These are phyloP conservation scores for Malbranchea cinnamomea DNA, from an alignment of 2,329 filamentous ascomycete genomes.

Conservation along the genomic window DNA sequence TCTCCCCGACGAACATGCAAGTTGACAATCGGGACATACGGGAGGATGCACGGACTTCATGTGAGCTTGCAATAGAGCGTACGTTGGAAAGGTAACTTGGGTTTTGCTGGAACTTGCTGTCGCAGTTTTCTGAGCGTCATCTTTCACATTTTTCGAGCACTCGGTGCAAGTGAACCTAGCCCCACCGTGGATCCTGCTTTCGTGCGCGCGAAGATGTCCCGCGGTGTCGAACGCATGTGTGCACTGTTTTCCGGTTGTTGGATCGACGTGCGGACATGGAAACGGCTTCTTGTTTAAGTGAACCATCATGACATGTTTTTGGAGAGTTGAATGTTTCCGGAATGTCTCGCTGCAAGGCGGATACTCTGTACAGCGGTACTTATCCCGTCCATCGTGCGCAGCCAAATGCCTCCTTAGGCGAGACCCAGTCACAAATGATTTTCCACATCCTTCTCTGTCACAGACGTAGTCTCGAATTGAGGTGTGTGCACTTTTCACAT, in stretches of 20 bases:
- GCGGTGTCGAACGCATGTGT: slow-evolving; percentile 57
- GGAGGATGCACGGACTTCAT: slow-evolving; percentile 56
- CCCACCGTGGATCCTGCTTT: slow-evolving; percentile 53
- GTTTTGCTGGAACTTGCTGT: slow-evolving; percentile 8
- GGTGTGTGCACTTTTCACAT: slow-evolving; percentile 69
- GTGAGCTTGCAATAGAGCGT: slow-evolving; percentile 57
- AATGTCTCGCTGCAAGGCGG: slow-evolving; percentile 62
- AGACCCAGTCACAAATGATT: slow-evolving; percentile 68
- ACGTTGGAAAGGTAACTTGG: slow-evolving; percentile 52
- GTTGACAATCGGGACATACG: slow-evolving; percentile 59
- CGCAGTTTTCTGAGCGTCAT: too few relatives aligned
- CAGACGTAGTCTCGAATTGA: slow-evolving; percentile 57
- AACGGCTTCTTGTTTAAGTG: slow-evolving; percentile 62
- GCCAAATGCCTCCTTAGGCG: slow-evolving; percentile 61
- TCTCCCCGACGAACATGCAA: slow-evolving; percentile 49
- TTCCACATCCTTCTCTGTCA: slow-evolving; percentile 55
- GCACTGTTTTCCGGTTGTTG: slow-evolving; percentile 42
- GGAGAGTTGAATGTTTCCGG: slow-evolving; percentile 72
- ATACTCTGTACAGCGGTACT: slow-evolving; percentile 57
- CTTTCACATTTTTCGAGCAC: slow-evolving; percentile 32
- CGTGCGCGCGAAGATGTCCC: slow-evolving; percentile 55
- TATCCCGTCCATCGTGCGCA: slow-evolving; percentile 64
- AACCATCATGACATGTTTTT: slow-evolving; percentile 63
- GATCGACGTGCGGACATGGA: slow-evolving; percentile 47
- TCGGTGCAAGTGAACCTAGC: slow-evolving; percentile 63